These are phyloP conservation scores for Exserohilum turcica DNA, from an alignment of 2,329 filamentous ascomycete genomes.

Conservation along the genomic window DNA sequence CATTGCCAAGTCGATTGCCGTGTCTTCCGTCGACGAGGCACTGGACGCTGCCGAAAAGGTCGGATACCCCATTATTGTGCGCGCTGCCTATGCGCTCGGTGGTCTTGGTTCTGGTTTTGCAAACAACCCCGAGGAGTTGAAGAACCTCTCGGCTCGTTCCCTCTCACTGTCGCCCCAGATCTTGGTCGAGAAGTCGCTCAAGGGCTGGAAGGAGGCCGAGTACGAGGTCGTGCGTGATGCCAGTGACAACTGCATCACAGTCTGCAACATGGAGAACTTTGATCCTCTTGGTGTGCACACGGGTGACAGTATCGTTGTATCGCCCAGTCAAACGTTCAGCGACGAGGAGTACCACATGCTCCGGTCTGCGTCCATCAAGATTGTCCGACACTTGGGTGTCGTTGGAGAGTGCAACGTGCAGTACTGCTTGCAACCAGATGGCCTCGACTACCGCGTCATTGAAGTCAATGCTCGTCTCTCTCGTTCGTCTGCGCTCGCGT, in stretches of 20 bases:
- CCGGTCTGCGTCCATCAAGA: constrained; percentile 95
- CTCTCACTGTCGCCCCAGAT: constrained; percentile 95
- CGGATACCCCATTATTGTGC: constrained; percentile 97
- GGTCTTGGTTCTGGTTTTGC: constrained; percentile 97
- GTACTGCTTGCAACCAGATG: constrained; percentile 95
- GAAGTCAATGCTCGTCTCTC: constrained; percentile 99
- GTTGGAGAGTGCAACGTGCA: constrained; percentile 99
- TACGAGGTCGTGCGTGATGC: constrained; percentile 98
- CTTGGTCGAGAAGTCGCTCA: constrained; percentile 95
- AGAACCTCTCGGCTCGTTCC: constrained; percentile 89
- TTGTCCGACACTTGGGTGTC: constrained; percentile 93
- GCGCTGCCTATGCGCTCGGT: constrained; percentile 93
- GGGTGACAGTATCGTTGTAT: constrained; percentile 97
- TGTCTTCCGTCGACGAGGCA: constrained; percentile 88
- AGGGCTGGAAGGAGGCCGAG: constrained; percentile 99
- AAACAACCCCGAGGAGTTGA: constrained; percentile 89
- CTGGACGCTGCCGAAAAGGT: constrained; percentile 83
- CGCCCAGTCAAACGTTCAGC: constrained; percentile 92
- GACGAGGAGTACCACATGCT: constrained; percentile 99
- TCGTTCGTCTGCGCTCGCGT: constrained; percentile 93
- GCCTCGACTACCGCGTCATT: constrained; percentile 96
- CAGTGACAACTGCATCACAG: constrained; percentile 97
- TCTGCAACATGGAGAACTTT: constrained; percentile 99
- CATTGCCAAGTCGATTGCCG: constrained; percentile 94
- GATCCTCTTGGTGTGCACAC: constrained; percentile 97